phyloP scores from a whole-genome alignment of 345 rosid species.

The Crucihimalaya himalaica region DNA sequence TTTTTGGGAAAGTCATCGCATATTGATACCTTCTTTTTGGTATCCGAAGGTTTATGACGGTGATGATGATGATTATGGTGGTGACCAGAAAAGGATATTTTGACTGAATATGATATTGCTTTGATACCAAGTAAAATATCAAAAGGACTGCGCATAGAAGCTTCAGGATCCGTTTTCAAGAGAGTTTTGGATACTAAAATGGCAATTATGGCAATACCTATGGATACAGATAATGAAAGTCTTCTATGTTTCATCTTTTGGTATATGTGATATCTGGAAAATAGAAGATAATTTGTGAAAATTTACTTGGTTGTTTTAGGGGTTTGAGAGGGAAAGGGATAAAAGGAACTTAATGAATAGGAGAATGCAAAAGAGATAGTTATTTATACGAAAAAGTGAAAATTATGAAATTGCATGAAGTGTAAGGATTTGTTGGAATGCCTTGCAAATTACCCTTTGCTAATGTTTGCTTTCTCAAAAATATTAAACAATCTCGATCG shows the following conservation, averaged over 20 bases:
- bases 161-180: constrained; percentile 21
- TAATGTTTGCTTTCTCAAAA: constrained; percentile 25
- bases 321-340: constrained; percentile 9
- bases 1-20: constrained; percentile 73
- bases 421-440: constrained; percentile 70
- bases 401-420: constrained; percentile 66
- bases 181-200: constrained; percentile 43
- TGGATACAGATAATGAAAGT: constrained; percentile 39
- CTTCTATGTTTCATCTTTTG: constrained; percentile 37
- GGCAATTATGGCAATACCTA: constrained; percentile 48
- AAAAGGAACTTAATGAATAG: constrained; percentile 28
- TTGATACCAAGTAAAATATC: constrained; percentile 3
- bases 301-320: not conserved
- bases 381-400: constrained; percentile 22
- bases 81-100: not conserved
- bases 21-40: constrained; percentile 41
- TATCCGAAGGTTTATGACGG: constrained; percentile 35
- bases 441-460: constrained; percentile 84
- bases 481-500: constrained; percentile 20
- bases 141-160: constrained; percentile 16
- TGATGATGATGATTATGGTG: constrained; percentile 31
- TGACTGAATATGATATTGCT: constrained; percentile 27
- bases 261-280: not conserved
- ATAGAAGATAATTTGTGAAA: not conserved
- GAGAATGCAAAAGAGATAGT: constrained; percentile 17